Conservation (phyloP, 768 basidiomycete genomes). For the Naganishia friedmannii region DNA sequence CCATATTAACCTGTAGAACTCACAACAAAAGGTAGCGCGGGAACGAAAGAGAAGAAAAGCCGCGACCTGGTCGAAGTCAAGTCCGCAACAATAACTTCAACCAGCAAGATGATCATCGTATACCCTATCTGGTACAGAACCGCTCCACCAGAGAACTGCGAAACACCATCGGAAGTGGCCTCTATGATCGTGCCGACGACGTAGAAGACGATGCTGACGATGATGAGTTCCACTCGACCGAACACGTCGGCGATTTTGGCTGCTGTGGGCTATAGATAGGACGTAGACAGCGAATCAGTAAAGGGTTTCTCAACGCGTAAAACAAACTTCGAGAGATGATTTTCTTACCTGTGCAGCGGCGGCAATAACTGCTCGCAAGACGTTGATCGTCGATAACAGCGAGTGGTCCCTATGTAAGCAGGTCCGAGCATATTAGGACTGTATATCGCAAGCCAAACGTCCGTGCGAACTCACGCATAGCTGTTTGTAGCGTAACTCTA, state of each 20-base stretch:
- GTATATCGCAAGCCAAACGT: background rate
- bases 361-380: constrained; percentile 42
- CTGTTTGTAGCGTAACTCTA: constrained; percentile 13
- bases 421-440: background rate
- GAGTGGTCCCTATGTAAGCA: constrained; percentile 26
- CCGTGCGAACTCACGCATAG: constrained; percentile 4
- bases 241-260: constrained; percentile 48
- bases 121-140: constrained; percentile 49
- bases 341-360: constrained; percentile 36
- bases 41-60: constrained; percentile 48
- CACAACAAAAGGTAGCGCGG: constrained; percentile 42
- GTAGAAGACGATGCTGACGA: constrained; percentile 45
- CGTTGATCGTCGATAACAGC: constrained; percentile 46
- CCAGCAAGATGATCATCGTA: constrained; percentile 40
- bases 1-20: background rate
- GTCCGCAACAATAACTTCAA: constrained; percentile 51
- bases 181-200: constrained; percentile 48
- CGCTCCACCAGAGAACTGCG: constrained; percentile 46
- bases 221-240: constrained; percentile 43
- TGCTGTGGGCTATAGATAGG: constrained; percentile 30
- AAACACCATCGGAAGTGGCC: constrained; percentile 38
- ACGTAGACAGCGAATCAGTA: constrained; percentile 27
- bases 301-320: too few relatives aligned
- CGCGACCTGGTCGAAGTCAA: constrained; percentile 39
- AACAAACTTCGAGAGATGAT: background rate